Conservation (phyloP, 2,329 filamentous ascomycete genomes). For the Colletotrichum lentis region DNA sequence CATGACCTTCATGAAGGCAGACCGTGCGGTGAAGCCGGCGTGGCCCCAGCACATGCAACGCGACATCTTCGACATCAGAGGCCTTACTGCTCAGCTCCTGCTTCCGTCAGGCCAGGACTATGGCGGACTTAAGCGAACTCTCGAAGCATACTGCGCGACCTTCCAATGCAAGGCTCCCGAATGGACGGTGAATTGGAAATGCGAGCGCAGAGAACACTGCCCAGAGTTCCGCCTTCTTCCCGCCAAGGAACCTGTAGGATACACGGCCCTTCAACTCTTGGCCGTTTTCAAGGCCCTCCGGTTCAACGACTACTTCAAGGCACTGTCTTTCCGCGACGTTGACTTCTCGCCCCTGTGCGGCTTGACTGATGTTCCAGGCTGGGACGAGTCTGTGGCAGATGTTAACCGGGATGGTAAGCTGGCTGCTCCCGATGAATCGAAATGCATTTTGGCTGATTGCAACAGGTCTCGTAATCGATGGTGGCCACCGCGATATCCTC, state of each 20-base stretch:
- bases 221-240: slow-evolving; percentile 64
- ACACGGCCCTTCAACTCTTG: slow-evolving; percentile 62
- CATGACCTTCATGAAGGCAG: slow-evolving; percentile 61
- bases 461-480: slow-evolving; percentile 35
- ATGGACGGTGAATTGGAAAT: slow-evolving; percentile 62
- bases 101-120: slow-evolving; percentile 64
- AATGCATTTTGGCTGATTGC: background rate
- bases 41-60: slow-evolving; percentile 66
- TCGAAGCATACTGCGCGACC: slow-evolving; percentile 63
- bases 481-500: slow-evolving; percentile 40
- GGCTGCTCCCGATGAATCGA: background rate
- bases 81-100: slow-evolving; percentile 61
- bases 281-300: slow-evolving; percentile 64
- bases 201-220: slow-evolving; percentile 54
- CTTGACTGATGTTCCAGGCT: slow-evolving; percentile 54
- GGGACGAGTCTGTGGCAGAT: slow-evolving; percentile 59
- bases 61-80: slow-evolving; percentile 61
- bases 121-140: slow-evolving; percentile 62
- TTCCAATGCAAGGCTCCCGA: slow-evolving; percentile 59
- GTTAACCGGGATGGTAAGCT: slow-evolving; percentile 61
- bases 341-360: slow-evolving; percentile 56
- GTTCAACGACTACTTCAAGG: slow-evolving; percentile 68
- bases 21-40: slow-evolving; percentile 64
- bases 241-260: slow-evolving; percentile 49
- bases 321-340: slow-evolving; percentile 63